Evolutionary conservation across 805 yeast species (phyloP), one percentile per base, ranked within the genome.

Genomic region (Lachancea sp.): DNA sequence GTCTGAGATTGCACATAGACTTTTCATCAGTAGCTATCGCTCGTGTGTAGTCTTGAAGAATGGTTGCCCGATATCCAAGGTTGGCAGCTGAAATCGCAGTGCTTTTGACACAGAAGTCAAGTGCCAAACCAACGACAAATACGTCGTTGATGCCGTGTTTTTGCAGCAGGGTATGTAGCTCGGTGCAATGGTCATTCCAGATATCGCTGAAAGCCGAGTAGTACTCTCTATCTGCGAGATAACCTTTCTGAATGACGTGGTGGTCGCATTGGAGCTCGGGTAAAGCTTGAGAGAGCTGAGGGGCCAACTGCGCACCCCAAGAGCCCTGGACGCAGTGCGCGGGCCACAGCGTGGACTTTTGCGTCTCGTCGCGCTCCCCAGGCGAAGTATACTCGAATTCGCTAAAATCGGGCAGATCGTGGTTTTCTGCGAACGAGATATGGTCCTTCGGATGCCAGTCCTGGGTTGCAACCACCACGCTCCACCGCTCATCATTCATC

Each of bases 381-480:
- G 92, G 89, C 36, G 78, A 75, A 1, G 51, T 37, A 54, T 80
- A 76, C 13, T 55, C 63, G 29, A 75, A 48, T 1, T 65, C 54
- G 0, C 77, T 63, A 54, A 68, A 88, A 2, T 88, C 83, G 60
- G 52, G 55, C 29, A 46, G 36, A 8, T 41, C 56, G 53, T 87
- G 88, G 34, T 71, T 73, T 0, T 80, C 70, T 0, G 97, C 95
- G 69, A 89, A 89, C 6, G 96, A 87, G 0, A 73, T 69, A 57
- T 89, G 97, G 51, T 75, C 69, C 9, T 47, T 29, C 0, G 96
- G 94, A 58, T 89, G 97, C 92, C 95, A 86, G 56, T 89, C 97
- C 55, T 80, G 78, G 2, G 95, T 81, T 28, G 85, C 80, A 0
- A 83, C 74, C 1, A 86, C 67, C 5, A 77, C 63, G 32, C 69